Evolutionary conservation across 805 yeast genomes (phyloP).

Genomic region (Cyberlindnera galapagoensis): DNA sequence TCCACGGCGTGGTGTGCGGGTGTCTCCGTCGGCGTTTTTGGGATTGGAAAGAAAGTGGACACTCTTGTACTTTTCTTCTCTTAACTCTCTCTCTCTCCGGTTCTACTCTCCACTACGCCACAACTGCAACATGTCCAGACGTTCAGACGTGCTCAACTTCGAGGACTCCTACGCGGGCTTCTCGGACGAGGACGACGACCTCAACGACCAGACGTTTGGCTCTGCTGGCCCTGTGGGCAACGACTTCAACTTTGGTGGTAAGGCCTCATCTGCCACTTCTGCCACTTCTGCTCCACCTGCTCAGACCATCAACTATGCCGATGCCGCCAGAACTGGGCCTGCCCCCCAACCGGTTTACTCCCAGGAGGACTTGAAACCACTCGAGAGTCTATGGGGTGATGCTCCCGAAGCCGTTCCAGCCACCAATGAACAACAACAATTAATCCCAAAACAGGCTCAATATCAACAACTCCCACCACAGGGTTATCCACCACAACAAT

Average conservation of each 20-base stretch:
- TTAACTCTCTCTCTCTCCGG: no score
- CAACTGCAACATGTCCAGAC: constrained; percentile 18
- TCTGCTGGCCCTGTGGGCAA: constrained; percentile 43
- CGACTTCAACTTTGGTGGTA: constrained; percentile 58
- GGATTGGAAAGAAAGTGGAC: no score
- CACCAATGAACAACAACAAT: constrained; percentile 26
- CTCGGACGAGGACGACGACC: constrained; percentile 69
- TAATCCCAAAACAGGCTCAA: constrained; percentile 81
- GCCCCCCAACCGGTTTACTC: constrained; percentile 13
- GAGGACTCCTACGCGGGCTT: constrained; percentile 81
- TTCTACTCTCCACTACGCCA: no score
- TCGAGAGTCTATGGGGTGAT: constrained; percentile 63
- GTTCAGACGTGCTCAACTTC: constrained; percentile 48
- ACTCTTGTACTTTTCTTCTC: no score
- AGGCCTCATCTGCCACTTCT: constrained; percentile 1
- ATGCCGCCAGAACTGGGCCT: constrained; percentile 28
- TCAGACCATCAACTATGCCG: constrained; percentile 32
- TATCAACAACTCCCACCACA: constrained; percentile 39
- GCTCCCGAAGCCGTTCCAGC: constrained; percentile 8
- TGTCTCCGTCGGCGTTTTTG: no score
- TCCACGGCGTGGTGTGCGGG: no score
- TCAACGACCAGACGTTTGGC: constrained; percentile 79
- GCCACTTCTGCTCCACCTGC: constrained; percentile 22
- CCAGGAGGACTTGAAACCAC: constrained; percentile 50
- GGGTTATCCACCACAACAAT: constrained; percentile 21